Conservation (phyloP, 495 filamentous ascomycete species). For the Parathielavia hyrcaniae region DNA sequence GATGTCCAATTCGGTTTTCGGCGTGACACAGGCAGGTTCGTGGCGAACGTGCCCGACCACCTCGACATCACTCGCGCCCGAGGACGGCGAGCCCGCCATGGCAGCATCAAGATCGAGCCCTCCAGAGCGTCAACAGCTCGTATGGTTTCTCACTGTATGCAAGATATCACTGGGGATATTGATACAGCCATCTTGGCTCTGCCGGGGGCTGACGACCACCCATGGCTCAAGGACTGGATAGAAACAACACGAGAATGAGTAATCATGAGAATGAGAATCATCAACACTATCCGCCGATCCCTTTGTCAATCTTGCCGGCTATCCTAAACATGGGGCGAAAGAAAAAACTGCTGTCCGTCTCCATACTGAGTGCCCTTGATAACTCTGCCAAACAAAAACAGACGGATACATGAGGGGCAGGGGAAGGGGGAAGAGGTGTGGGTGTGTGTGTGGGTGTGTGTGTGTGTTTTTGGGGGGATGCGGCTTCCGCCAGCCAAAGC, state of each 20-base stretch:
- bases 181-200: neutral
- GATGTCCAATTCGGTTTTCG: neutral
- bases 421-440: too few relatives aligned
- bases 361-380: too few relatives aligned
- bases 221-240: neutral
- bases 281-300: too few relatives aligned
- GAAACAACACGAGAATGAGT: neutral
- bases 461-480: too few relatives aligned
- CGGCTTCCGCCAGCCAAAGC: too few relatives aligned
- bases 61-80: neutral
- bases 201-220: neutral
- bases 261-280: neutral
- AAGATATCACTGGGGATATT: neutral
- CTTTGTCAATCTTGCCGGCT: too few relatives aligned
- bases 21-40: neutral
- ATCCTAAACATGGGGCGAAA: too few relatives aligned
- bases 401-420: too few relatives aligned
- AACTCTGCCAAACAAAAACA: too few relatives aligned
- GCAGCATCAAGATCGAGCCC: neutral
- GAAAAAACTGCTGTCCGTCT: too few relatives aligned
- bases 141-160: neutral
- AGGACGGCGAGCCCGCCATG: neutral
- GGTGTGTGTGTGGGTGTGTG: too few relatives aligned
- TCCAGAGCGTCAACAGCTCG: neutral
- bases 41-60: neutral